Evolutionary conservation across 2,329 filamentous ascomycete species (phyloP).

Genomic region (Colletotrichum magnum): DNA sequence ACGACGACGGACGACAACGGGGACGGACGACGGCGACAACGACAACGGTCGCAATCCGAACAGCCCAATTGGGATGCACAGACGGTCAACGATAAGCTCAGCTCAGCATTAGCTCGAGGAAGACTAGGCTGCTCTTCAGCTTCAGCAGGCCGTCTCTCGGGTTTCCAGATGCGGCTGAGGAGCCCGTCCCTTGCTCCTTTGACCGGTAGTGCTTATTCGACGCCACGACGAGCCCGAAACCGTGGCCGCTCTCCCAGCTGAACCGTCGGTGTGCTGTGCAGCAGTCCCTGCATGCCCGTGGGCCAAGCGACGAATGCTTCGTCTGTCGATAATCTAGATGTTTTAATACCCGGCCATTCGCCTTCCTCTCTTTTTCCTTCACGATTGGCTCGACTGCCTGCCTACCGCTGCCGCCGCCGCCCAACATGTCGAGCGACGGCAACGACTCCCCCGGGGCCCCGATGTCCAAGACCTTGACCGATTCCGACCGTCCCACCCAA

Average conservation of each 20-base stretch:
- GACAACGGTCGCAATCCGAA: slow-evolving; percentile 2
- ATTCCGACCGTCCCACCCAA: slow-evolving; percentile 28
- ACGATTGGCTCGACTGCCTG: background rate
- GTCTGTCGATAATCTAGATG: slow-evolving; percentile 9
- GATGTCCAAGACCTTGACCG: slow-evolving; percentile 24
- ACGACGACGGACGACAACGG: background rate
- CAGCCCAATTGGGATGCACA: slow-evolving; percentile 6
- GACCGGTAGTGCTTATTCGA: slow-evolving; percentile 9
- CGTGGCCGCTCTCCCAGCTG: background rate
- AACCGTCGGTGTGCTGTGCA: background rate
- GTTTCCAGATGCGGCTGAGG: slow-evolving; percentile 29
- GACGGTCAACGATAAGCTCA: background rate
- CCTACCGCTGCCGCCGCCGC: background rate
- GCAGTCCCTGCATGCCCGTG: slow-evolving; percentile 1
- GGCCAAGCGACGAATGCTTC: slow-evolving; percentile 1
- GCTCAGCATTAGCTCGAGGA: background rate
- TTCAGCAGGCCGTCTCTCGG: background rate
- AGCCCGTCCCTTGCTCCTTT: background rate
- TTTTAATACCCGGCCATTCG: background rate
- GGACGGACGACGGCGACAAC: background rate
- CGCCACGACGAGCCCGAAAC: slow-evolving; percentile 27
- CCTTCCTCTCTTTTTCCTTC: background rate
- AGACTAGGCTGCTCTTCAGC: background rate
- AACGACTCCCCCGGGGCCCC: slow-evolving; percentile 21
- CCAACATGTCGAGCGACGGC: slow-evolving; percentile 16